These are phyloP conservation scores for Henningerozyma blattae DNA, from an alignment of 805 yeast genomes.

Conservation along the genomic window DNA sequence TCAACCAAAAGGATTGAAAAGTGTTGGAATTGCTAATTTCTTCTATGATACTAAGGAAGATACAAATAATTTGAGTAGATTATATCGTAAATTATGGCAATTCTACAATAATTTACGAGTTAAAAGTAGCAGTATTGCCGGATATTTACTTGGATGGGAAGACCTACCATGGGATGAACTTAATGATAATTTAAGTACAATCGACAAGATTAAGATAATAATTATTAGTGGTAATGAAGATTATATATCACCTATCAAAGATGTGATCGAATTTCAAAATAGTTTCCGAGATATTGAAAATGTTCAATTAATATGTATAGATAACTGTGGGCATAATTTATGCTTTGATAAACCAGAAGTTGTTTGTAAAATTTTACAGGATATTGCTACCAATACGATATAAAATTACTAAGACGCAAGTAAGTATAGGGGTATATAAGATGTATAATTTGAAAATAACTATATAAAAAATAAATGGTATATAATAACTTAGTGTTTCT, in stretches of 20 bases:
- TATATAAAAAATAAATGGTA: too few relatives aligned
- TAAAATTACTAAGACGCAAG: too few relatives aligned
- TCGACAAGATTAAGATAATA: conserved; percentile 1
- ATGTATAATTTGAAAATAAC: too few relatives aligned
- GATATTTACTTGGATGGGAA: conserved; percentile 23
- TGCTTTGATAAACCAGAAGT: conserved; percentile 15
- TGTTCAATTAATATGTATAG: conserved; percentile 5
- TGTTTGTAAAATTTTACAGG: conserved; percentile 5
- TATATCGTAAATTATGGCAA: conserved; percentile 20
- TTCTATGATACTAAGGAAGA: conserved; percentile 13
- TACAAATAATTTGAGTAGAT: conserved; percentile 1
- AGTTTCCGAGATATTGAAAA: conserved; percentile 3
- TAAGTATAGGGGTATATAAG: too few relatives aligned
- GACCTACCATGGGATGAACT: conserved; percentile 15
- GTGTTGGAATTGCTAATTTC: conserved; percentile 21
- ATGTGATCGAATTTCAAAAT: conserved; percentile 4
- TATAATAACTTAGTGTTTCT: too few relatives aligned
- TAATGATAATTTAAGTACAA: background rate
- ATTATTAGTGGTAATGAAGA: conserved; percentile 18
- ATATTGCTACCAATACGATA: too few relatives aligned
- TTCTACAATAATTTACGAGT: conserved; percentile 20
- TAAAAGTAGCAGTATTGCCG: conserved; percentile 17
- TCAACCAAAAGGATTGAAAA: conserved; percentile 19
- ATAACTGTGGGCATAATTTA: conserved; percentile 18
- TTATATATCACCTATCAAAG: conserved; percentile 12